Conservation (phyloP, 2,329 filamentous ascomycete species). For the Trichoderma koningiopsis region DNA sequence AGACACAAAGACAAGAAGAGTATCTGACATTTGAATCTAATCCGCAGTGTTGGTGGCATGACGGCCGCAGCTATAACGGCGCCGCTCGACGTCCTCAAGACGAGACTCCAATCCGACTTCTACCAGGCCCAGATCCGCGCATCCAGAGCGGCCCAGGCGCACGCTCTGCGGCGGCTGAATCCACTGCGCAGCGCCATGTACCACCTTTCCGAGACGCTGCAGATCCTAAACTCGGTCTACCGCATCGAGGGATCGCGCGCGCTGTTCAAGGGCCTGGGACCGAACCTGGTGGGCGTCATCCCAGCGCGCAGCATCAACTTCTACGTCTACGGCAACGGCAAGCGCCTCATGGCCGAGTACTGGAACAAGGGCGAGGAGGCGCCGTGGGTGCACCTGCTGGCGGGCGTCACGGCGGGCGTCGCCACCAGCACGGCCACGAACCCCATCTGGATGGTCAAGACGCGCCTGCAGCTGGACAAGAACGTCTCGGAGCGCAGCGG, state of each 20-base stretch:
- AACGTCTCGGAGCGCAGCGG: slow-evolving; percentile 66
- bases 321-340: slow-evolving; percentile 89
- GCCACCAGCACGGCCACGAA: slow-evolving; percentile 90
- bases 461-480: slow-evolving; percentile 87
- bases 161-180: slow-evolving; percentile 54
- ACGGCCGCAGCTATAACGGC: slow-evolving; percentile 90
- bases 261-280: slow-evolving; percentile 89
- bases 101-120: slow-evolving; percentile 89
- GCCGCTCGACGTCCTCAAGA: slow-evolving; percentile 92
- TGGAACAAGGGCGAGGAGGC: slow-evolving; percentile 71
- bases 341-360: slow-evolving; percentile 74
- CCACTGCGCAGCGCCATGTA: slow-evolving; percentile 67
- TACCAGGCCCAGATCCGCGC: slow-evolving; percentile 82
- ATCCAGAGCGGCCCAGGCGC: slow-evolving; percentile 61
- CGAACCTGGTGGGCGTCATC: slow-evolving; percentile 86
- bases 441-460: slow-evolving; percentile 97
- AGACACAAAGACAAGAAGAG: no score
- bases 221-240: slow-evolving; percentile 81
- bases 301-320: slow-evolving; percentile 92
- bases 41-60: slow-evolving; percentile 77
- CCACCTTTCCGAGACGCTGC: slow-evolving; percentile 82
- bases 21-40: not conserved
- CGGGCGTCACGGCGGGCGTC: slow-evolving; percentile 77
- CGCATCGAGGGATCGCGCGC: slow-evolving; percentile 80
- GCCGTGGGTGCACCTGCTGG: slow-evolving; percentile 75